Conservation (phyloP, 225 moss, liverwort and hornwort genomes). For the Pleurozium schreberi region DNA sequence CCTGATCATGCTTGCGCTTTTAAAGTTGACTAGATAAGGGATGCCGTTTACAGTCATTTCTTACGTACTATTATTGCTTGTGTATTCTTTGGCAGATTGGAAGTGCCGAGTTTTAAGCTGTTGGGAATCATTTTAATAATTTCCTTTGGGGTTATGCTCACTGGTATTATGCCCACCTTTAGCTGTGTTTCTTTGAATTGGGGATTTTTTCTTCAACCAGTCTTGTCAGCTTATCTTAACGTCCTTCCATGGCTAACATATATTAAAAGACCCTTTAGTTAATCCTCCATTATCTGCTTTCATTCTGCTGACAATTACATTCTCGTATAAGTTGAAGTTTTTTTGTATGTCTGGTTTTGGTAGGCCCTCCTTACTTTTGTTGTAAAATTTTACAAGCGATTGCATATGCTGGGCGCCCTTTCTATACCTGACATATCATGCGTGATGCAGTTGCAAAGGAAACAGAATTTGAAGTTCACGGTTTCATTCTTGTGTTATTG, state of each 20-base stretch:
- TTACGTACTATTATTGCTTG: not conserved
- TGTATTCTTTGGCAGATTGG: constrained; percentile 50
- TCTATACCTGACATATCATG: constrained; percentile 25
- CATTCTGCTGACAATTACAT: not conserved
- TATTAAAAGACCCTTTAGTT: not conserved
- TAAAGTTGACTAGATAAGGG: not conserved
- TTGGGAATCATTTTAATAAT: constrained; percentile 80
- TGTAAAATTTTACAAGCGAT: not conserved
- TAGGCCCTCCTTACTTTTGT: not conserved
- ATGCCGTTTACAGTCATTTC: not conserved
- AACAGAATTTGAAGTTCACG: constrained; percentile 69
- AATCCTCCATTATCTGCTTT: not conserved
- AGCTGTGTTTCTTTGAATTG: not conserved
- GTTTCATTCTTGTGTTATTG: constrained; percentile 83
- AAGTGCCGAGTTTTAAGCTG: constrained; percentile 90
- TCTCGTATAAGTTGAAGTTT: not conserved
- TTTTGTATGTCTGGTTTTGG: not conserved
- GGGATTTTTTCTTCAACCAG: not conserved
- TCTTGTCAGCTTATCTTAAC: not conserved
- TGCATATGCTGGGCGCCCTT: not conserved
- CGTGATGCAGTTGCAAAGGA: constrained; percentile 79
- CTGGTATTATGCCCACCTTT: constrained; percentile 35
- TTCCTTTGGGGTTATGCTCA: constrained; percentile 84
- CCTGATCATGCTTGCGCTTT: not conserved
- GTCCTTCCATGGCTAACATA: not conserved